Evolutionary conservation across 176 grass and related monocot genomes (phyloP).

Genomic region (Oryza brachyantha): DNA sequence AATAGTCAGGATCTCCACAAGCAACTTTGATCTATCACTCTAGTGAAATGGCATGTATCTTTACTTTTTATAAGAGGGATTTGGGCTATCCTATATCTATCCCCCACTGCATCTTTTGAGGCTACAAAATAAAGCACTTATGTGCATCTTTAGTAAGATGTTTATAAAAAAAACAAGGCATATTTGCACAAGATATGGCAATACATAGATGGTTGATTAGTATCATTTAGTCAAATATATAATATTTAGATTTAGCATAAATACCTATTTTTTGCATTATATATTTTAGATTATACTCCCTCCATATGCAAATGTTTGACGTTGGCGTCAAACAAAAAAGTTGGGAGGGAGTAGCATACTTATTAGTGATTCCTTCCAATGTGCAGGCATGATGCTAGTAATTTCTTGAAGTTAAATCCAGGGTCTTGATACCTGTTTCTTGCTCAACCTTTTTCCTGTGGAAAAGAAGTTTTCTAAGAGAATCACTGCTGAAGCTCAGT

Average conservation of each 20-base stretch:
- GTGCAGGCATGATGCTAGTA: neutral
- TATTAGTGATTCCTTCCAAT: neutral
- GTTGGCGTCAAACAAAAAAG: too few species aligned
- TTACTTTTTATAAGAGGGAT: neutral
- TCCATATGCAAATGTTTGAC: too few species aligned
- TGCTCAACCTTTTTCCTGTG: constrained; percentile 86
- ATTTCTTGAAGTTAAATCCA: neutral
- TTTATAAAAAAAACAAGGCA: neutral
- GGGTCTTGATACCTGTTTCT: constrained; percentile 67
- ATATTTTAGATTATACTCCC: neutral
- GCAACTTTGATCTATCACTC: neutral
- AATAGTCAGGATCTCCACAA: constrained; percentile 19
- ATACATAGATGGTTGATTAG: too few species aligned
- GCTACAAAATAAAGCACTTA: too few species aligned
- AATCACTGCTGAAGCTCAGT: constrained; percentile 66
- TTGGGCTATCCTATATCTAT: too few species aligned
- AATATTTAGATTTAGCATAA: neutral
- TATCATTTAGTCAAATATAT: too few species aligned
- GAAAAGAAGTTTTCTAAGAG: constrained; percentile 69
- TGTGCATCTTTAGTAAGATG: neutral
- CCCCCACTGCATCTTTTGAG: too few species aligned
- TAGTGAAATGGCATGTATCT: neutral
- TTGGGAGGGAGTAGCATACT: too few species aligned
- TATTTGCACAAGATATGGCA: too few species aligned
- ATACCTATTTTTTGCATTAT: neutral